Base-by-base conservation (phyloP, 257 asterid genomes). In the Marsdenia floribunda region DNA sequence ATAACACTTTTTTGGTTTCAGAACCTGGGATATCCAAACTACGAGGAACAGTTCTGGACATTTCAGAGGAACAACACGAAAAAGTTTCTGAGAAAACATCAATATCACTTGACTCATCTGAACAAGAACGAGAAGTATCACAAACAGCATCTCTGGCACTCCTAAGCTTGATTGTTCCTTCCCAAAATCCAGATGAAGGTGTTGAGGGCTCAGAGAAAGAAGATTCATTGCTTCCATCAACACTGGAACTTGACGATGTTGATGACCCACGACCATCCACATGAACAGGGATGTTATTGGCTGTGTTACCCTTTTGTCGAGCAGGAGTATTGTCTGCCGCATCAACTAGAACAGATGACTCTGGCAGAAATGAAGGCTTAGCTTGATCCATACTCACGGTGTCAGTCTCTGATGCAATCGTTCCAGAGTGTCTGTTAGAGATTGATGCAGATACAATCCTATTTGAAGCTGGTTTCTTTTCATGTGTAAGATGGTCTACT, bases 131-230 rank as follows among this genome's bases (percentile, higher is more conserved):
- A 29, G 78, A 59, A 68, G 4, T 58, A 67, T 72, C 85, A 78
- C 80, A 78, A 70, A 68, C 44, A 47, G 80, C 76, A 61, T 79
- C 82, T 84, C 85, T 81, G 74, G 85, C 79, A 79, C 82, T 83
- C 71, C 76, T 67, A 75, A 58, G 73, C 68, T 82, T 86, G 76
- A 82, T 76, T 70, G 85, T 59, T 76, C 89, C 95, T 66, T 80
- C 89, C 94, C 96, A 91, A 71, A 90, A 91, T 71, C 78, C 90
- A 84, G 89, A 83, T 4, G 90, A 84, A 79, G 87, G 81, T 77
- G 88, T 80, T 69, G 94, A 85, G 47, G 92, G 84, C 71, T 80
- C 90, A 59, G 87, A 81, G 64, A 80, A 74, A 63, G 82, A 85
- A 75, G 86, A 76, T 64, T 82, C 89, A 64, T 79, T 74, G 69